Evolutionary conservation across 345 rosid genomes (phyloP), one percentile per base, ranked within the genome.

Genomic region (Limnanthes douglasii): DNA sequence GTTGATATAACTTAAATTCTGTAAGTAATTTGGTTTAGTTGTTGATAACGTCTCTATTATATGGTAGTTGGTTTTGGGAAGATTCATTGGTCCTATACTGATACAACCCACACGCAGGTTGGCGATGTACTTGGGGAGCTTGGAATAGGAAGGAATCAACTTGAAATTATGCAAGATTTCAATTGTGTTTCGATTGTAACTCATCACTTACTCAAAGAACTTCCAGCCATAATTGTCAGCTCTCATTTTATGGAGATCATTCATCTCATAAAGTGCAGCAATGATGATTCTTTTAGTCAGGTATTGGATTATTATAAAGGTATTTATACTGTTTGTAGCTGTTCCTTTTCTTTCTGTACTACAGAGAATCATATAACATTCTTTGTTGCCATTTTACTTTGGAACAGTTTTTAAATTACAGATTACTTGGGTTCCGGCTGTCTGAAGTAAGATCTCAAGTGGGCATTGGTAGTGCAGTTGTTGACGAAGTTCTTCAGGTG

Each of bases 401-500:
- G 45, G 25, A 25, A 41, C 76, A 86, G 97, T 59, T 58, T 45
- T 62, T 78, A 56, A 82, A 86, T 62, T 78, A 70, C 68, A 82
- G 80, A 64, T 63, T 86, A 61, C 82, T 86, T 65, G 97, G 97
- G 42, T 70, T 52, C 38, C 66, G 73, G 55, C 62, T 86, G 31
- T 63, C 52, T 50, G 97, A 86, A 66, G 51, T 54, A 46, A 50
- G 44, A 34, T 59, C 59, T 37, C 51, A 45, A 25, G 21, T 44
- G 41, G 62, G 56, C 50, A 50, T 33, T 42, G 47, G 62, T 31
- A 44, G 56, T 41, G 58, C 62, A 32, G 49, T 71, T 21, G 32
- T 73, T 54, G 56, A 54, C 53, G 66, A 59, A 57, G 69, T 86
- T 53, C 53, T 78, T 43, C 72, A 73, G 85, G 97, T 80, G 39